Conservation (phyloP, 495 filamentous ascomycete genomes). For the Geoglossum glabrum region DNA sequence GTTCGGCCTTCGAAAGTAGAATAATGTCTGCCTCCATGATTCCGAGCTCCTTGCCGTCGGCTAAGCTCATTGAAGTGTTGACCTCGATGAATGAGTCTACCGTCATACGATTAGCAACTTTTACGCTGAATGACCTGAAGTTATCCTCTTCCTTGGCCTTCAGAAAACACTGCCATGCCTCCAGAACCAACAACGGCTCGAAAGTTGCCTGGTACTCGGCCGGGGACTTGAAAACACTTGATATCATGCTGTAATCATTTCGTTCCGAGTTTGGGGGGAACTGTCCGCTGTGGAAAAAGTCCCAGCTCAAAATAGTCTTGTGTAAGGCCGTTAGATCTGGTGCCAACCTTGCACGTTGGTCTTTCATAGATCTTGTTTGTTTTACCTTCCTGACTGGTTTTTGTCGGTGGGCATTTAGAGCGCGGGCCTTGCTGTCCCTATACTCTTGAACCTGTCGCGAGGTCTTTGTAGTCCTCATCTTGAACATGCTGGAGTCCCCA, state of each 20-base stretch:
- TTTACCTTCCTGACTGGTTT: conserved; percentile 66
- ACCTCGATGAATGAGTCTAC: conserved; percentile 90
- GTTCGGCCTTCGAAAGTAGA: conserved; percentile 50
- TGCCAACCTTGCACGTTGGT: conserved; percentile 80
- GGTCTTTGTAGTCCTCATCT: conserved; percentile 23
- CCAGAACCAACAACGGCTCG: conserved; percentile 72
- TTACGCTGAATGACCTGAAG: conserved; percentile 62
- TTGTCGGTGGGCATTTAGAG: conserved; percentile 26
- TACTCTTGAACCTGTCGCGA: conserved; percentile 29
- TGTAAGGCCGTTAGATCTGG: conserved; percentile 78
- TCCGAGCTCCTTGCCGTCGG: conserved; percentile 45
- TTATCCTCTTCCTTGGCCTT: conserved; percentile 70
- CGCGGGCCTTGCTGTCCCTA: conserved; percentile 32
- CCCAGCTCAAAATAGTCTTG: conserved; percentile 71
- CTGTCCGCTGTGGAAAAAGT: conserved; percentile 73
- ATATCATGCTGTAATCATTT: conserved; percentile 51
- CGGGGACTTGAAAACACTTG: conserved; percentile 53
- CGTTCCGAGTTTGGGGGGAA: conserved; percentile 52
- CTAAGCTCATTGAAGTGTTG: conserved; percentile 51
- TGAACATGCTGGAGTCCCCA: conserved; percentile 40
- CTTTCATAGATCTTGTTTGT: conserved; percentile 57
- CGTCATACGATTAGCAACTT: conserved; percentile 62
- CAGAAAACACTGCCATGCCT: conserved; percentile 90
- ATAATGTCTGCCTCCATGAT: conserved; percentile 77
- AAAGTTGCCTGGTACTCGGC: conserved; percentile 72